These are phyloP conservation scores for Amylostereum areolatum DNA, from an alignment of 1,284 basidiomycete genomes.

Conservation along the genomic window DNA sequence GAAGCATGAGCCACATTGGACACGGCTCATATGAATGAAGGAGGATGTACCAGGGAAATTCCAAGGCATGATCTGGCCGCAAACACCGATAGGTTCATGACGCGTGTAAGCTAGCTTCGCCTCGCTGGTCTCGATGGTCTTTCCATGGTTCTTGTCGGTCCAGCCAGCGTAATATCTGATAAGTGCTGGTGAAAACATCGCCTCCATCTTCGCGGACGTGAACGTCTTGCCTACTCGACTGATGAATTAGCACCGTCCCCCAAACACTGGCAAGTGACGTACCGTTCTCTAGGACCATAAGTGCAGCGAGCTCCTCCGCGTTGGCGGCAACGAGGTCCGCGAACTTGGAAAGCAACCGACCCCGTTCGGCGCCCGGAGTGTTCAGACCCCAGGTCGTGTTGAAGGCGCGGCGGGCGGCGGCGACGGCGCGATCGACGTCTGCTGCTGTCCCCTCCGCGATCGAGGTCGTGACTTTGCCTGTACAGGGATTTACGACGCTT, in stretches of 20 bases:
- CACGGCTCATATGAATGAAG: too few relatives aligned
- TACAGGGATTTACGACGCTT: slow-evolving; percentile 79
- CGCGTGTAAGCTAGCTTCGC: slow-evolving; percentile 74
- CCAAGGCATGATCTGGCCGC: slow-evolving; percentile 84
- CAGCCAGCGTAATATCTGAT: slow-evolving; percentile 76
- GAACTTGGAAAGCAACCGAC: slow-evolving; percentile 63
- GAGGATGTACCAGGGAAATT: slow-evolving; percentile 57
- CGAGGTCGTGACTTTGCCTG: slow-evolving; percentile 62
- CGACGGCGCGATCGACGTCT: slow-evolving; percentile 76
- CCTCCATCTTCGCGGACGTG: slow-evolving; percentile 58
- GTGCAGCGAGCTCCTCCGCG: slow-evolving; percentile 66
- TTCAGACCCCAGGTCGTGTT: slow-evolving; percentile 72
- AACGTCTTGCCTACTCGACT: slow-evolving; percentile 61
- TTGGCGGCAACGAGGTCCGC: slow-evolving; percentile 71
- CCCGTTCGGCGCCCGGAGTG: slow-evolving; percentile 57
- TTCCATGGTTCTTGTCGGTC: slow-evolving; percentile 86
- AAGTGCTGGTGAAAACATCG: too few relatives aligned
- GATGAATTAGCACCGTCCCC: too few relatives aligned
- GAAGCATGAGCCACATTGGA: too few relatives aligned
- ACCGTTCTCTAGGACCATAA: slow-evolving; percentile 71
- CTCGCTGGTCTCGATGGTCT: slow-evolving; percentile 73
- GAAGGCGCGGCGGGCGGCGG: slow-evolving; percentile 74
- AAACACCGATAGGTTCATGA: slow-evolving; percentile 93
- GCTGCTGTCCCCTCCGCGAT: slow-evolving; percentile 63
- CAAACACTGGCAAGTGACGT: too few relatives aligned